These are phyloP conservation scores for Iris macrosiphon DNA, from an alignment of 106 monocot species.

Conservation along the genomic window DNA sequence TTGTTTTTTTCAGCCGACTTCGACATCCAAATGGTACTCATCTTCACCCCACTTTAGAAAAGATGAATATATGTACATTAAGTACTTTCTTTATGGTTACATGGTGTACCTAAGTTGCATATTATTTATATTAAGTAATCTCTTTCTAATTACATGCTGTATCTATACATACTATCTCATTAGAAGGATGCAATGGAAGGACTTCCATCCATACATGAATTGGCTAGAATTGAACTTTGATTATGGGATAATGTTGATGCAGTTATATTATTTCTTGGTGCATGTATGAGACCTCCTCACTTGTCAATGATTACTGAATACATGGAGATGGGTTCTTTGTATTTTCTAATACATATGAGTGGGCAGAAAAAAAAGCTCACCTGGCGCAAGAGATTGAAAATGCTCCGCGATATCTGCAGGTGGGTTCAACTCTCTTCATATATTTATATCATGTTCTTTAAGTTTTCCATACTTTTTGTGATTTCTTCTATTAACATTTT, in stretches of 20 bases:
- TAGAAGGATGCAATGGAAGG: too few species aligned
- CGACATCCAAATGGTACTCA: slow-evolving; percentile 97
- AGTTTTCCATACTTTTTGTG: too few species aligned
- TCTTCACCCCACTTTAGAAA: slow-evolving; percentile 1
- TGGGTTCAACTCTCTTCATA: slow-evolving; percentile 11
- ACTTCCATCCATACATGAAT: too few species aligned
- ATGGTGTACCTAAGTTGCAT: too few species aligned
- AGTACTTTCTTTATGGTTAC: too few species aligned
- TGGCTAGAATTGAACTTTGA: too few species aligned
- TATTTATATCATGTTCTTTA: too few species aligned
- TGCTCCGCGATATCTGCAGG: slow-evolving; percentile 86
- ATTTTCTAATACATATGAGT: slow-evolving; percentile 71
- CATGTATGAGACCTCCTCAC: slow-evolving; percentile 89
- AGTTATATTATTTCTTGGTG: slow-evolving; percentile 94
- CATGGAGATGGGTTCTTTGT: slow-evolving; percentile 97
- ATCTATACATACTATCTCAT: too few species aligned
- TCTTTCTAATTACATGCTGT: neutral
- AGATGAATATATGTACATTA: too few species aligned
- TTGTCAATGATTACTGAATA: slow-evolving; percentile 89
- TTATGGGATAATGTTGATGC: too few species aligned
- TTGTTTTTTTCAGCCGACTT: slow-evolving; percentile 71
- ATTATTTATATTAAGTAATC: neutral
- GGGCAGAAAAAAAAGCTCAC: slow-evolving; percentile 57
- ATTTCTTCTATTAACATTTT: too few species aligned
- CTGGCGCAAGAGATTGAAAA: slow-evolving; percentile 69